Conservation (phyloP, 2,329 filamentous ascomycete genomes). For the Aureobasidium sp. region DNA sequence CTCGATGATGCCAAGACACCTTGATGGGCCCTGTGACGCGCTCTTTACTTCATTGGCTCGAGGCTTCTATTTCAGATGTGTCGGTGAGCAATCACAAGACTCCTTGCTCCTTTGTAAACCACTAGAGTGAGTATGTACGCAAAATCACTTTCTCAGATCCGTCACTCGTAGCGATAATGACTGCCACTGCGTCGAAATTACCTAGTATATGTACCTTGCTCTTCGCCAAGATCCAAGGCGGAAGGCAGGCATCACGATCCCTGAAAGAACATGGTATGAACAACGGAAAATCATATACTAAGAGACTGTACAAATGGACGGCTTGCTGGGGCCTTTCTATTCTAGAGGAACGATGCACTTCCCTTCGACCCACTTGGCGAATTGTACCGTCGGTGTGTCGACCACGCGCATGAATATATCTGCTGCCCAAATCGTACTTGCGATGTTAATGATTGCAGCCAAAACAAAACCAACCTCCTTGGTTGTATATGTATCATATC, state of each 20-base stretch:
- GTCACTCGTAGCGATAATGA: neutral
- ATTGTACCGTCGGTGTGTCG: constrained; percentile 50
- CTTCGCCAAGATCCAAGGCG: neutral
- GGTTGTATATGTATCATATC: constrained; percentile 36
- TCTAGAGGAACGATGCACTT: constrained; percentile 12
- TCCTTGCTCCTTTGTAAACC: neutral
- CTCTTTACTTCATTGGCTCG: neutral
- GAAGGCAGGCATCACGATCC: neutral
- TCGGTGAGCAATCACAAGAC: neutral
- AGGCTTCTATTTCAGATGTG: neutral
- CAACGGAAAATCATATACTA: neutral
- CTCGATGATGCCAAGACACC: constrained; percentile 13
- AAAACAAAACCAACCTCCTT: constrained; percentile 51
- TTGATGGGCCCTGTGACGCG: constrained; percentile 11
- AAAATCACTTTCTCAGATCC: neutral
- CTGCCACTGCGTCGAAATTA: no score
- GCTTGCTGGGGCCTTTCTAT: neutral
- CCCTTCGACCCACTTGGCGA: constrained; percentile 50
- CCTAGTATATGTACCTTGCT: no score
- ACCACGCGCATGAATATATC: constrained; percentile 52
- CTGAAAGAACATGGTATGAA: neutral
- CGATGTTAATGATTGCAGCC: constrained; percentile 49
- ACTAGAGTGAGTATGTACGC: neutral
- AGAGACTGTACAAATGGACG: neutral
- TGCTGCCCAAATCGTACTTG: constrained; percentile 48